Base-by-base conservation (phyloP, 306 rosid genomes). In the Quercus mongolica region DNA sequence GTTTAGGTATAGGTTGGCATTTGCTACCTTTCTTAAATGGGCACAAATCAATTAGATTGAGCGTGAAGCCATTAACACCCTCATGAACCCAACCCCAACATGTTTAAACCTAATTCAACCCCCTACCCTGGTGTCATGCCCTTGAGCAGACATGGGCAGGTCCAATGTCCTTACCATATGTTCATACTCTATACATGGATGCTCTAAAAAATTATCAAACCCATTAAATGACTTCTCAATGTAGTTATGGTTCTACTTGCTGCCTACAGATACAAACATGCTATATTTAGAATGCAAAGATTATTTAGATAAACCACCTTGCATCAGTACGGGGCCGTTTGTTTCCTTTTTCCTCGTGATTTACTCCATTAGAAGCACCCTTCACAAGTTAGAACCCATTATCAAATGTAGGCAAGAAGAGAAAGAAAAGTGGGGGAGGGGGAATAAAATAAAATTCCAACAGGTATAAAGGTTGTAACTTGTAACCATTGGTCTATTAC, bases 321-420 rank as follows among this genome's bases (percentile, higher is more conserved):
- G 82, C 87, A 13, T 86, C 86, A 23, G 75, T 69, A 75, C 69
- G 71, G 1, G 85, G 78, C 10, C 91, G 86, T 64, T 89, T 91
- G 77, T 82, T 88, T 76, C 94, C 94, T 73, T 89, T 88, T 51
- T 85, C 83, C 88, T 83, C 87, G 4, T 81, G 81, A 80, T 71
- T 46, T 55, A 71, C 89, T 83, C 91, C 92, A 81, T 86, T 86
- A 51, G 86, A 82, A 62, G 84, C 80, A 85, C 77, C 94, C 92
- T 91, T 78, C 76, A 82, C 33, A 75, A 51, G 35, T 69, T 33
- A 59, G 35, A 76, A 77, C 23, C 61, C 65, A 67, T 74, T 55
- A 81, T 55, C 58, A 82, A 7, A 44, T 6, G 55, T 54, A 18
- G 8, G 26, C 49, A 62, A 56, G 38, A 54, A 54, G 19, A 69